Evolutionary conservation across 139 green algal species (phyloP).

Genomic region (Auxenochlorella protothecoides): DNA sequence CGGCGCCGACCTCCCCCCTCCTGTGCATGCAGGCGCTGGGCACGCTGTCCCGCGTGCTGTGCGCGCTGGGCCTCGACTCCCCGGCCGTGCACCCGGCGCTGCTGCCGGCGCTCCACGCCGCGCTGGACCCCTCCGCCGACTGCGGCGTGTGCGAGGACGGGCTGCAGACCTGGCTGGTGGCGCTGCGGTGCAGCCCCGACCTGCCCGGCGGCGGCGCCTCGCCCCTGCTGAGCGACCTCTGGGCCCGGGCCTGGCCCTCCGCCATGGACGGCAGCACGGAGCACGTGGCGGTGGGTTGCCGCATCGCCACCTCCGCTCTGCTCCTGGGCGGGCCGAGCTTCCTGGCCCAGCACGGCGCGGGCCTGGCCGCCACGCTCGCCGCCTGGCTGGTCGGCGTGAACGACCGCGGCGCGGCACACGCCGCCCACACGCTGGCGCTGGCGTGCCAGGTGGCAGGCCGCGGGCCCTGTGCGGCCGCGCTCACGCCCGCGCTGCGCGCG

Average conservation of each 20-base stretch:
- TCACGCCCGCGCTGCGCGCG: no score
- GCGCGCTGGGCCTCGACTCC: slow-evolving; percentile 53
- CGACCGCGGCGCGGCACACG: no score
- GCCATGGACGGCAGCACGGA: slow-evolving; percentile 53
- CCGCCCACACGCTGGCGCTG: no score
- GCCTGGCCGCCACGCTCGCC: slow-evolving; percentile 17
- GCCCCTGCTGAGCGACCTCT: no score
- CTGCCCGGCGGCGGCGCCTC: no score
- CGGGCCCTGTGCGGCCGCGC: no score
- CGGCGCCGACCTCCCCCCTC: slow-evolving; percentile 47
- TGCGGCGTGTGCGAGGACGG: not conserved
- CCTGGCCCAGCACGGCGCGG: slow-evolving; percentile 40
- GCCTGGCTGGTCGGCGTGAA: no score
- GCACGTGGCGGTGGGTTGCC: slow-evolving; percentile 41
- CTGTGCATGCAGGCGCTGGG: slow-evolving; percentile 74
- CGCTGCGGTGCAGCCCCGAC: slow-evolving; percentile 61
- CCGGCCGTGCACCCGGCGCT: slow-evolving; percentile 42
- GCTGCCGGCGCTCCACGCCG: slow-evolving; percentile 44
- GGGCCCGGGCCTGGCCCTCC: not conserved
- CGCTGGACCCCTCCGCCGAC: not conserved
- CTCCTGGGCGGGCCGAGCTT: slow-evolving; percentile 59
- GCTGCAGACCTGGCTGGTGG: slow-evolving; percentile 75
- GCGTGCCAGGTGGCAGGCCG: no score
- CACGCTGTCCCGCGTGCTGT: slow-evolving; percentile 60
- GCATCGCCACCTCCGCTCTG: slow-evolving; percentile 44